phyloP scores from a whole-genome alignment of 2,329 filamentous ascomycete species.

The Sporothrix inflata region DNA sequence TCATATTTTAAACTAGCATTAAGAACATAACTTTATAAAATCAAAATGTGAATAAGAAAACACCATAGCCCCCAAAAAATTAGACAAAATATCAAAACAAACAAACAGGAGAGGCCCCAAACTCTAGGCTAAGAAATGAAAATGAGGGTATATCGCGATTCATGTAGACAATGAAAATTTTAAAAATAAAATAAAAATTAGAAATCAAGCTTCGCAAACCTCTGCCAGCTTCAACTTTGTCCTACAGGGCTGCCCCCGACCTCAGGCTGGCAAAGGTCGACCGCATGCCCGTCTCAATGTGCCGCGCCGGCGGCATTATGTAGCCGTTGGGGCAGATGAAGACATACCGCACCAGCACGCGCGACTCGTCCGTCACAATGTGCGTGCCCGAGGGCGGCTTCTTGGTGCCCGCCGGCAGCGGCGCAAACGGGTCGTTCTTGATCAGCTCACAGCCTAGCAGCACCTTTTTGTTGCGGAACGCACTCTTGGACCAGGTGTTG shows the following conservation, averaged over 20 bases:
- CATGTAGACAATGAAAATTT: background rate
- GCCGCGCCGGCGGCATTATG: slow-evolving; percentile 32
- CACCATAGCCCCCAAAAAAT: background rate
- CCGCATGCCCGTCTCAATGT: slow-evolving; percentile 34
- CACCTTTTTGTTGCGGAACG: slow-evolving; percentile 29
- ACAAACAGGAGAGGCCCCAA: background rate
- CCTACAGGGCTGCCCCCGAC: slow-evolving; percentile 15
- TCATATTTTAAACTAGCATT: background rate
- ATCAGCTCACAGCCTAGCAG: slow-evolving; percentile 37
- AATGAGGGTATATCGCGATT: background rate
- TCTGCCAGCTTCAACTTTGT: too few relatives aligned
- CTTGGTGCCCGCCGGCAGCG: slow-evolving; percentile 2
- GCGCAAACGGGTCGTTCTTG: slow-evolving; percentile 24
- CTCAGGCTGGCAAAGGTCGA: slow-evolving; percentile 32
- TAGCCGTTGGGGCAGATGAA: slow-evolving; percentile 35
- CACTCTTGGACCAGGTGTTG: slow-evolving; percentile 31
- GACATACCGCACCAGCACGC: slow-evolving; percentile 36
- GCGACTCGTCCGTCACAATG: slow-evolving; percentile 31
- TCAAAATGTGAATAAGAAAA: background rate
- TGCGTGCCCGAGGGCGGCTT: slow-evolving; percentile 27
- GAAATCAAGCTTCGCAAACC: too few relatives aligned
- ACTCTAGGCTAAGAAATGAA: background rate
- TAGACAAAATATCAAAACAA: background rate
- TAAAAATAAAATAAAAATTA: background rate
- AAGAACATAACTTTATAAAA: background rate